Evolutionary conservation across 345 rosid species (phyloP), one percentile per base, ranked within the genome.

Genomic region (Euclidium syriacum): DNA sequence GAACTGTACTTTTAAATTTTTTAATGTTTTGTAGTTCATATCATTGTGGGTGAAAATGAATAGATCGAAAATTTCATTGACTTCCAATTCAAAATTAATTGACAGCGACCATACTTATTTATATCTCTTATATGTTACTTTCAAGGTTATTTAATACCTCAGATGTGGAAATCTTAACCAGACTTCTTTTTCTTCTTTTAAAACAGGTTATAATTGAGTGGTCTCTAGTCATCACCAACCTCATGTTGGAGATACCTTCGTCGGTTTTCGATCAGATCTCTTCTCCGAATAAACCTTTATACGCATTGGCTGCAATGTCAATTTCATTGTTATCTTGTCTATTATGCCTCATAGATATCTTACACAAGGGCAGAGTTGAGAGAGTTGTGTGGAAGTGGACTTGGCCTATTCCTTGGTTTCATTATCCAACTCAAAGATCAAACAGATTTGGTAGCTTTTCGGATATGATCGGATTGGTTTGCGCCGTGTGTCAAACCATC

Each of bases 331-430:
- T 68, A 0, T 17, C 66, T 38, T 40, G 51, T 58, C 29, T 68
- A 22, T 58, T 68, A 50, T 49, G 58, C 44, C 27, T 68, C 9
- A 6, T 58, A 9, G 72, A 58, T 50, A 29, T 67, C 5, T n/a
- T 67, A 14, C 72, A 67, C 34, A 67, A 67, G 20, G 72, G 58
- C 2, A 17, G 50, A 58, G 58, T 49, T 30, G 65, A 67, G 52
- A 67, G 72, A 58, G 58, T 58, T 11, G 9, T 67, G 14, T 67
- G 72, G 72, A 57, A 52, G 17, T 66, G 71, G 72, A 67, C 42
- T 40, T 58, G 64, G 66, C 72, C 66, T 3, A 24, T 68, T 50
- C 66, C 72, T 49, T 68, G 72, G 72, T 68, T 68, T 50, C 26
- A 68, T 30, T 68, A 67, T 58, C 52, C 34, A 40, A 48, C 65